Conservation (phyloP, 768 basidiomycete species). For the Cyclocybe aegerita region DNA sequence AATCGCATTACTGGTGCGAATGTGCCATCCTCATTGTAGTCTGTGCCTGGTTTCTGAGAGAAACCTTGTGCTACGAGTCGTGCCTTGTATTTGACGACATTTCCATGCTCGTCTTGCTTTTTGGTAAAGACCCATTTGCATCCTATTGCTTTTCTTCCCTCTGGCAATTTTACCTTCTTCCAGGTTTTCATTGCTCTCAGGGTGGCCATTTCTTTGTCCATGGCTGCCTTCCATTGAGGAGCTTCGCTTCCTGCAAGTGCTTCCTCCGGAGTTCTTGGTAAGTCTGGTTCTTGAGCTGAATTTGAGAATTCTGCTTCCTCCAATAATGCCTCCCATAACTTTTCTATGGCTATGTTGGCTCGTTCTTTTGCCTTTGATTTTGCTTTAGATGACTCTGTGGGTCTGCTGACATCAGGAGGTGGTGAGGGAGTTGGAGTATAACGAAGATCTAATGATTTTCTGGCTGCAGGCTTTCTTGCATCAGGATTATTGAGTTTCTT, state of each 20-base stretch:
- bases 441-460: too few relatives aligned
- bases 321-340: neutral
- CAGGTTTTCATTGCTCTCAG: conserved; percentile 28
- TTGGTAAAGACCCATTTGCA: conserved; percentile 32
- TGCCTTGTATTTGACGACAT: conserved; percentile 30
- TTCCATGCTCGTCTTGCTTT: conserved; percentile 34
- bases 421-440: neutral
- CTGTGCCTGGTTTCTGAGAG: conserved; percentile 36
- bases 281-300: neutral
- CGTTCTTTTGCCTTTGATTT: conserved; percentile 3
- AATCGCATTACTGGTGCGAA: conserved; percentile 29
- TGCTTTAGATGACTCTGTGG: conserved; percentile 6
- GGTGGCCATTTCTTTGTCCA: conserved; percentile 24
- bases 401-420: conserved; percentile 9
- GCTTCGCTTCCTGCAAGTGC: conserved; percentile 4
- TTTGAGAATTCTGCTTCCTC: neutral
- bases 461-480: too few relatives aligned
- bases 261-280: conserved; percentile 3
- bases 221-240: conserved; percentile 19
- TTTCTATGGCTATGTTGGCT: conserved; percentile 2
- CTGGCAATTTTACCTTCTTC: conserved; percentile 22
- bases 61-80: conserved; percentile 32
- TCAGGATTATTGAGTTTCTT: neutral
- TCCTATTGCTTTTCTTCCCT: conserved; percentile 18
- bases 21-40: conserved; percentile 26